Conservation (phyloP, 2,329 filamentous ascomycete genomes). For the Pseudocercospora cruenta region DNA sequence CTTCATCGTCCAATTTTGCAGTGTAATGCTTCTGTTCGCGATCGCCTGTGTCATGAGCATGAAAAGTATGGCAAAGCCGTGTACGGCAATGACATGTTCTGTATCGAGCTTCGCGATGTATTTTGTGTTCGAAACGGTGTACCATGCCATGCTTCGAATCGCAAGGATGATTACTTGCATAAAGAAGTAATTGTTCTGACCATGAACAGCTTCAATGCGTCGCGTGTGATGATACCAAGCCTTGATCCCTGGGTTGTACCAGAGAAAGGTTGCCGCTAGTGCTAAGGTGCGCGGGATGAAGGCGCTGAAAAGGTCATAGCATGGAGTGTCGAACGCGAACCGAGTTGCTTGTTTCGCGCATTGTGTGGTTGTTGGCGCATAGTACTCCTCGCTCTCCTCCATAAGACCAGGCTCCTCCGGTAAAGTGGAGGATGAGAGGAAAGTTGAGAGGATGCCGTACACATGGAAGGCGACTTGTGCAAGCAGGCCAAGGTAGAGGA, state of each 20-base stretch:
- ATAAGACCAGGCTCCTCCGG: slow-evolving; percentile 10
- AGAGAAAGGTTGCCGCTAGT: slow-evolving; percentile 30
- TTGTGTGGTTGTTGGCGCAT: slow-evolving; percentile 22
- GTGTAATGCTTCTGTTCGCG: slow-evolving; percentile 30
- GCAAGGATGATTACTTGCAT: slow-evolving; percentile 65
- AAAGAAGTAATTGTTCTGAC: slow-evolving; percentile 66
- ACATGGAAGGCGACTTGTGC: slow-evolving; percentile 36
- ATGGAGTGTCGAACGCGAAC: slow-evolving; percentile 27
- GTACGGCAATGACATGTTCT: slow-evolving; percentile 52
- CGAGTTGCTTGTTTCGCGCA: slow-evolving; percentile 22
- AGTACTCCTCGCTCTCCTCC: slow-evolving; percentile 5
- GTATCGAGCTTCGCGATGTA: slow-evolving; percentile 28
- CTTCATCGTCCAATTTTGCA: slow-evolving; percentile 35
- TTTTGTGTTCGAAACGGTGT: slow-evolving; percentile 34
- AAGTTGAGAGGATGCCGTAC: slow-evolving; percentile 29
- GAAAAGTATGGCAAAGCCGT: slow-evolving; percentile 59
- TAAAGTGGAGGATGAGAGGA: slow-evolving; percentile 3
- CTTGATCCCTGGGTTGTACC: slow-evolving; percentile 40
- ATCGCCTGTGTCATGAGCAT: slow-evolving; percentile 47
- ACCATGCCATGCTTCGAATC: slow-evolving; percentile 53
- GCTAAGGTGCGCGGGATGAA: slow-evolving; percentile 33
- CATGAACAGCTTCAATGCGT: slow-evolving; percentile 33
- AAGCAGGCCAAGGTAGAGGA: slow-evolving; percentile 28
- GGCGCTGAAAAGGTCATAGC: slow-evolving; percentile 29
- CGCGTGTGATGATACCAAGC: slow-evolving; percentile 36